Percentiles rank a stretch among this genome's conserved stretches.
phyloP scores from a whole-genome alignment of 2,329 filamentous ascomycete species.

The Leptographium flavum region DNA sequence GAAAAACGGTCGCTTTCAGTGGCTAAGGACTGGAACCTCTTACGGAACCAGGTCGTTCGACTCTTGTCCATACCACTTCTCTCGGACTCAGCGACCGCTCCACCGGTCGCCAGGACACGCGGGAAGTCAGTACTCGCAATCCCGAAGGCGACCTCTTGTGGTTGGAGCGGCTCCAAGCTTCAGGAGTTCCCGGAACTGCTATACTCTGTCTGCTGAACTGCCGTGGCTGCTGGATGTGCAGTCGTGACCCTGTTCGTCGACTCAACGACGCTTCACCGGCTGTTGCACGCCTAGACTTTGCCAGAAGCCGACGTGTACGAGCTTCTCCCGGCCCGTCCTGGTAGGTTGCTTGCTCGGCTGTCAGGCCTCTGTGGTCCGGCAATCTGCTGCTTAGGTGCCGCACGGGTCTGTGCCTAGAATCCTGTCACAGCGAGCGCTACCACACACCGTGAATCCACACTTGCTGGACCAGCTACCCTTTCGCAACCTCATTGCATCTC shows the following conservation, averaged over 20 bases:
- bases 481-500: no score
- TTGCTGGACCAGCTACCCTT: not conserved
- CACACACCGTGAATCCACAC: not conserved
- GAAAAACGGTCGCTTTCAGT: no score
- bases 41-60: not conserved
- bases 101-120: not conserved
- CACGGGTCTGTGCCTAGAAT: not conserved
- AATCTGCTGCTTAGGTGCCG: not conserved
- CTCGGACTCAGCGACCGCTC: not conserved
- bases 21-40: no score
- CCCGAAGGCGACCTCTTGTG: no score
- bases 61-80: not conserved
- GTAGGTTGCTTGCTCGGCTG: not conserved
- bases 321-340: not conserved
- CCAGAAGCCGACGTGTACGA: no score
- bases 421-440: not conserved
- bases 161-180: no score
- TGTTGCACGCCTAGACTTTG: not conserved
- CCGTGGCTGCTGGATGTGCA: no score
- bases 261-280: no score
- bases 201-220: no score
- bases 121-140: not conserved
- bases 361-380: not conserved
- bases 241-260: no score
- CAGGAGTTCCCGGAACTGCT: no score